These are phyloP conservation scores for Quercus parvula DNA, from an alignment of 306 rosid species.

Conservation along the genomic window DNA sequence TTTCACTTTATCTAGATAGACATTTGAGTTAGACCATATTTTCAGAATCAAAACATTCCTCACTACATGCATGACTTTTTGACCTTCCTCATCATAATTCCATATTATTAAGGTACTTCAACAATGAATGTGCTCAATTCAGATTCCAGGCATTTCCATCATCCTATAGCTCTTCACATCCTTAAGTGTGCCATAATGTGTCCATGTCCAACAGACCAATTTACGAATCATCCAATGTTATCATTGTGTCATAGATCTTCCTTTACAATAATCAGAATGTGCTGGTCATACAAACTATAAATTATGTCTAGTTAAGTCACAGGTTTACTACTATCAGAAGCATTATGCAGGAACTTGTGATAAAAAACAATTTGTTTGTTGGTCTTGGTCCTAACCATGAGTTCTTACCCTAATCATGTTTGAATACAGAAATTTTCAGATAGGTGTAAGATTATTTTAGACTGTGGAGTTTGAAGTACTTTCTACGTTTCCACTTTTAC, in stretches of 20 bases:
- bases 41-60: not conserved
- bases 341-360: not conserved
- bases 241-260: not conserved
- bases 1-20: not conserved
- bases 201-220: not conserved
- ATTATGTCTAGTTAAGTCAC: not conserved
- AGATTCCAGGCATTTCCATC: not conserved
- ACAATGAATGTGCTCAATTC: not conserved
- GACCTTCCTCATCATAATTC: not conserved
- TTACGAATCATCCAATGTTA: not conserved
- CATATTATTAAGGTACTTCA: not conserved
- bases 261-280: not conserved
- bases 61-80: not conserved
- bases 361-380: not conserved
- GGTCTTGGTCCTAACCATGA: not conserved
- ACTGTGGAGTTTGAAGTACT: not conserved
- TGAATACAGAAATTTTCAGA: not conserved
- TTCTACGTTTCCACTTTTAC: not conserved
- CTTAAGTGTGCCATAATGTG: not conserved
- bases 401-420: not conserved
- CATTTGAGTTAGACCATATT: not conserved
- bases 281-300: not conserved
- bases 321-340: not conserved
- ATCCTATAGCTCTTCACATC: not conserved
- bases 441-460: not conserved